Base-by-base conservation (phyloP, 768 basidiomycete genomes). In the Mycena vitilis region DNA sequence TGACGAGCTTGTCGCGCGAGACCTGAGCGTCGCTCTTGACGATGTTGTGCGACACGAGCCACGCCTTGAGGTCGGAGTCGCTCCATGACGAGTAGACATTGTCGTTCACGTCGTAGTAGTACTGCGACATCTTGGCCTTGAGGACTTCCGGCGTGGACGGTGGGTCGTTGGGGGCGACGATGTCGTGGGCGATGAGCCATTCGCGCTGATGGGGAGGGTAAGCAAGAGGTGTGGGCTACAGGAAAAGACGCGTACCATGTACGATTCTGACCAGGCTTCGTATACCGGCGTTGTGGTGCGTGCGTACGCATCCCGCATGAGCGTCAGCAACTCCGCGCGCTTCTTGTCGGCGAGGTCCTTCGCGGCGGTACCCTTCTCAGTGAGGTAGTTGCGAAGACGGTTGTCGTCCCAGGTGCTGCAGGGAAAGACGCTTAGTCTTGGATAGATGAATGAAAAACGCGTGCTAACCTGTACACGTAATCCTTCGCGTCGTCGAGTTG, bases 371-470 rank as follows among this genome's bases (percentile, higher is more conserved):
- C 92, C 91, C 74, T 93, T 89, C 45, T 91, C 84, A 74, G 92
- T 89, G 52, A 96, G 87, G 80, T 91, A 98, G 0, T 75, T 78
- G 57, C 91, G 84, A 53, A 98, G 79, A 70, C 85, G 84, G 73
- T 84, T 91, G 71, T 96, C 94, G 63, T 92, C 90, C 97, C 97
- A 98, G 0, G 92, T 88, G 0, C 93, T 95, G n/a, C n/a, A n/a
- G n/a, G n/a, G n/a, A n/a, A n/a, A n/a, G n/a, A n/a, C n/a, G n/a
- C n/a, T n/a, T n/a, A n/a, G n/a, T n/a, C n/a, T n/a, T n/a, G n/a
- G n/a, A n/a, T n/a, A n/a, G n/a, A n/a, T n/a, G n/a, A n/a, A n/a
- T n/a, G n/a, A n/a, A n/a, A n/a, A n/a, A n/a, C n/a, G n/a, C n/a
- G n/a, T n/a, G n/a, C n/a, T 30, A 30, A 30, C 30, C 30, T 30